Conservation (phyloP, 1,284 basidiomycete genomes). For the Quambalaria eucalypti region DNA sequence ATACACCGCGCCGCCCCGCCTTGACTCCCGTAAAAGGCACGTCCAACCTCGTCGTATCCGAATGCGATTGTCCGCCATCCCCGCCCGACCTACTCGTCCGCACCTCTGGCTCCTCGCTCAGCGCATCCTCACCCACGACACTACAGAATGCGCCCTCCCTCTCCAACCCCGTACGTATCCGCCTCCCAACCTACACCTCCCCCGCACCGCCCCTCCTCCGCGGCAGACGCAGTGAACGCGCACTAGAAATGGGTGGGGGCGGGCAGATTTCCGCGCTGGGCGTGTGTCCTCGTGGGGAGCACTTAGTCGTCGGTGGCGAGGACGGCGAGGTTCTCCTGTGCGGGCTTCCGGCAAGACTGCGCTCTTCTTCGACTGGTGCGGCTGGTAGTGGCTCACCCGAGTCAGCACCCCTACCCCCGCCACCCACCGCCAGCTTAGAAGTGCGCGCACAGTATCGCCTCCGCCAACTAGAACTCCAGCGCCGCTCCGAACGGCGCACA, state of each 20-base stretch:
- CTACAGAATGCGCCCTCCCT: neutral
- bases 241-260: neutral
- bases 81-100: neutral
- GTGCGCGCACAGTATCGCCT: neutral
- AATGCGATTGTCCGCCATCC: too few relatives aligned
- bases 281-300: neutral
- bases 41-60: too few relatives aligned
- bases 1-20: too few relatives aligned
- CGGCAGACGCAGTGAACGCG: slow-evolving; percentile 52
- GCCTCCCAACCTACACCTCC: slow-evolving; percentile 33
- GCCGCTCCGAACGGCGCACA: neutral
- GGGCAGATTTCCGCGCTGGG: slow-evolving; percentile 1
- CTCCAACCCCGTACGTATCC: neutral
- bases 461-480: neutral
- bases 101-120: neutral
- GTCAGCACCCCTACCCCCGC: too few relatives aligned
- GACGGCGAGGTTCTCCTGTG: slow-evolving; percentile 20
- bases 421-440: too few relatives aligned
- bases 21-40: too few relatives aligned
- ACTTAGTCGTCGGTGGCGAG: neutral
- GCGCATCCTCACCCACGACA: neutral
- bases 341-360: neutral
- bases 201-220: slow-evolving; percentile 58
- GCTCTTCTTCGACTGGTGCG: too few relatives aligned
- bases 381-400: too few relatives aligned